phyloP scores from a whole-genome alignment of 768 basidiomycete species.

The Boletellus ananas region DNA sequence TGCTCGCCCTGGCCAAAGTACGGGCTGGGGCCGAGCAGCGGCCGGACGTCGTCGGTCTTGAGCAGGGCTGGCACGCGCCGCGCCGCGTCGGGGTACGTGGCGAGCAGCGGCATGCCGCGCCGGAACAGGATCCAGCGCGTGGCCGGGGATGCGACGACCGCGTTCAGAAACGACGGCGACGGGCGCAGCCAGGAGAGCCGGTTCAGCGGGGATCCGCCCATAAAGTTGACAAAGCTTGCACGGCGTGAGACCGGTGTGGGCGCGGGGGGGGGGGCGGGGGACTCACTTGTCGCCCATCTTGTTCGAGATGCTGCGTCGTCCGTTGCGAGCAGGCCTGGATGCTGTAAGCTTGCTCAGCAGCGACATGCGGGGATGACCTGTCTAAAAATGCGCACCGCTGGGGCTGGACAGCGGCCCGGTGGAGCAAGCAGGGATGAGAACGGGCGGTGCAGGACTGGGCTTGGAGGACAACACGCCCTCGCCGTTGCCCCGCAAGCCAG shows the following conservation, averaged over 20 bases:
- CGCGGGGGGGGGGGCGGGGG: too few species aligned
- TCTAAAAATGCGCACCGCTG: too few species aligned
- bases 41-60: conserved; percentile 55
- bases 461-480: not conserved
- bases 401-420: too few species aligned
- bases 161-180: conserved; percentile 72
- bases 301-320: conserved; percentile 2
- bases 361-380: not conserved
- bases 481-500: conserved; percentile 12
- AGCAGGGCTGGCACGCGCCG: conserved; percentile 48
- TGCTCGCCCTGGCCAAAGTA: conserved; percentile 69
- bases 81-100: conserved; percentile 31
- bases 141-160: conserved; percentile 53
- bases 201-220: conserved; percentile 68
- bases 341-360: conserved; percentile 9
- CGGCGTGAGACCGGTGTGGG: not conserved
- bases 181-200: conserved; percentile 78
- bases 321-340: not conserved
- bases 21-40: conserved; percentile 63
- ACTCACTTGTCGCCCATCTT: conserved; percentile 33
- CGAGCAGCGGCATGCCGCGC: conserved; percentile 62
- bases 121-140: conserved; percentile 81
- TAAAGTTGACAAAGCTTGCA: conserved; percentile 45
- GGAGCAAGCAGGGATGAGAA: too few species aligned
- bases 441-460: too few species aligned